Evolutionary conservation across 225 moss, liverwort and hornwort species (phyloP).

Genomic region (Antitrichia curtipendula): DNA sequence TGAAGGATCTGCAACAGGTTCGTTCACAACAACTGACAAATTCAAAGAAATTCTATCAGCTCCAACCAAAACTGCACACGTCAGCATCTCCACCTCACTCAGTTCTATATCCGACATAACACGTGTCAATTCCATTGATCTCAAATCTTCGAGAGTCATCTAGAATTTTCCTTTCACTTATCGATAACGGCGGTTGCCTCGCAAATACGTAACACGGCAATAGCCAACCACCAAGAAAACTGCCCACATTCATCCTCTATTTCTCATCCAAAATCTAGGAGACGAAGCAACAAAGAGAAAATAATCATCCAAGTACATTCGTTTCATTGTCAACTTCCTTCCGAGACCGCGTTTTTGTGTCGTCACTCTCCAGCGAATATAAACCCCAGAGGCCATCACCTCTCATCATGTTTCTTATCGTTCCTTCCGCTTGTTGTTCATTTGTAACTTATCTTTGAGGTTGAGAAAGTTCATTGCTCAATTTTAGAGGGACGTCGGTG

Average conservation of each 20-base stretch:
- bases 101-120: not conserved
- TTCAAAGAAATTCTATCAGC: not conserved
- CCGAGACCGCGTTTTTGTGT: not conserved
- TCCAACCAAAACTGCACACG: not conserved
- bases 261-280: not conserved
- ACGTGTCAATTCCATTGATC: not conserved
- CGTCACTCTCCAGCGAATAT: not conserved
- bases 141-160: not conserved
- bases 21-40: too few species aligned
- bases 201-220: not conserved
- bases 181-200: not conserved
- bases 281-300: not conserved
- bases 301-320: not conserved
- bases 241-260: not conserved
- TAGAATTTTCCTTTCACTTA: not conserved
- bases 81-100: not conserved
- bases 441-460: too few species aligned
- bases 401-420: accelerated
- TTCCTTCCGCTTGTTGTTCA: accelerated
- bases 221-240: not conserved
- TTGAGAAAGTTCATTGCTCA: accelerated
- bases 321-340: accelerated
- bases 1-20: not conserved
- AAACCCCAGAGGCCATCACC: not conserved
- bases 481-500: not conserved